Evolutionary conservation across 164 flowering plant species (phyloP).

Genomic region (Platanus orientalis): DNA sequence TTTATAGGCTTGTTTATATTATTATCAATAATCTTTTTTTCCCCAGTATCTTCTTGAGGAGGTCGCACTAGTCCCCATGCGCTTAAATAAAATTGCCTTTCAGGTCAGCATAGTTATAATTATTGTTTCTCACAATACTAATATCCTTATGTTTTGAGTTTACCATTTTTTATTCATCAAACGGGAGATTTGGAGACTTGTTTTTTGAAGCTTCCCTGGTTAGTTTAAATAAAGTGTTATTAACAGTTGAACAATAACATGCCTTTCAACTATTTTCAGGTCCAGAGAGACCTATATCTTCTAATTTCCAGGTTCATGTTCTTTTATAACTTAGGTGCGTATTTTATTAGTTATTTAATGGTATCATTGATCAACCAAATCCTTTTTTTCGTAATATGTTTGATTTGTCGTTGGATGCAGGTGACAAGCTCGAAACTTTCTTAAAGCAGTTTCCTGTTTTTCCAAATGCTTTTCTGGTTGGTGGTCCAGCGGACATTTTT

Average conservation of each 20-base stretch:
- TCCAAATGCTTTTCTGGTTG: constrained; percentile 83
- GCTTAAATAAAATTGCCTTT: constrained; percentile 57
- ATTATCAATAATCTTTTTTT: neutral
- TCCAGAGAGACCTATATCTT: constrained; percentile 77
- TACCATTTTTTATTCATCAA: neutral
- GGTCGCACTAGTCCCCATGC: constrained; percentile 58
- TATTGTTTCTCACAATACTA: neutral
- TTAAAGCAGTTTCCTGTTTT: constrained; percentile 68
- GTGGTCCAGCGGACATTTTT: constrained; percentile 84
- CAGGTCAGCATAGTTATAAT: constrained; percentile 49
- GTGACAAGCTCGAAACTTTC: constrained; percentile 71
- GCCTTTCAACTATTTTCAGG: constrained; percentile 39
- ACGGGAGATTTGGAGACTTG: neutral
- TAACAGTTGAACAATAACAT: neutral
- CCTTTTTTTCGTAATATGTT: neutral
- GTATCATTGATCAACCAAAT: neutral
- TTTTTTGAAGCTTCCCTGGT: neutral
- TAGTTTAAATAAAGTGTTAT: neutral
- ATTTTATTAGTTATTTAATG: constrained; percentile 7
- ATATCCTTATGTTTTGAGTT: neutral
- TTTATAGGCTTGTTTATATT: neutral
- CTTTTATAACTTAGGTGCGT: constrained; percentile 75
- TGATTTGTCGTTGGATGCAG: constrained; percentile 38
- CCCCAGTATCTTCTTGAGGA: constrained; percentile 88
- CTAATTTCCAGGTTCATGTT: constrained; percentile 84